These are phyloP conservation scores for Lepidopterella palustris DNA, from an alignment of 495 filamentous ascomycete species.

Conservation along the genomic window DNA sequence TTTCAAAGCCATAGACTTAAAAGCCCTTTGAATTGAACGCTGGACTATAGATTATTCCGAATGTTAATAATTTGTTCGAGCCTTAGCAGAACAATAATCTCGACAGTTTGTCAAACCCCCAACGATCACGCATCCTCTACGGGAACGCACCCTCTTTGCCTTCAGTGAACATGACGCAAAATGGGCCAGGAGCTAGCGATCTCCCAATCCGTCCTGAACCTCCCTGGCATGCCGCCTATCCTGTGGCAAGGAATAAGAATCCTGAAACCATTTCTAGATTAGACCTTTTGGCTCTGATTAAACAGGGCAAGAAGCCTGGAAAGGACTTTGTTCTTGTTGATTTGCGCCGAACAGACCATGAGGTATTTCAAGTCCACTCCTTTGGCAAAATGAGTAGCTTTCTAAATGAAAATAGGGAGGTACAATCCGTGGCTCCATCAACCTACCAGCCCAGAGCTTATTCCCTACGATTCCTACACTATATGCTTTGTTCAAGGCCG, in stretches of 20 bases:
- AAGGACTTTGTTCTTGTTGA: constrained; percentile 14
- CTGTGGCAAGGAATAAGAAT: background rate
- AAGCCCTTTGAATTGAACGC: background rate
- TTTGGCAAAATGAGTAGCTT: background rate
- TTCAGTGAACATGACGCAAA: background rate
- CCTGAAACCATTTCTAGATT: background rate
- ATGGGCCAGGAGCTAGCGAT: background rate
- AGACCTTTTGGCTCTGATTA: background rate
- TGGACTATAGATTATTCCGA: background rate
- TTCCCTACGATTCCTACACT: constrained; percentile 51
- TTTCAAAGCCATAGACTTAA: background rate
- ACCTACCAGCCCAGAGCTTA: constrained; percentile 63
- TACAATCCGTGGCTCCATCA: constrained; percentile 60
- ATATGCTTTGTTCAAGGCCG: constrained; percentile 47
- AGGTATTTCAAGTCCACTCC: background rate
- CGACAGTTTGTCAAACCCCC: background rate
- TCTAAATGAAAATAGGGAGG: constrained; percentile 42
- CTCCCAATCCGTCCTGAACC: background rate
- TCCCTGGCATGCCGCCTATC: constrained; percentile 10
- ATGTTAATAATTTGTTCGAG: background rate
- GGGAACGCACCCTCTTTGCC: background rate
- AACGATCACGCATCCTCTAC: background rate
- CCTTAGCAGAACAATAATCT: background rate
- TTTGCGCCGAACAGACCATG: constrained; percentile 3
- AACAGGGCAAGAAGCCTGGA: constrained; percentile 4